Evolutionary conservation across 805 yeast genomes (phyloP), one percentile per base, ranked within the genome.

Genomic region (Sugiyamaella mastotermitis): DNA sequence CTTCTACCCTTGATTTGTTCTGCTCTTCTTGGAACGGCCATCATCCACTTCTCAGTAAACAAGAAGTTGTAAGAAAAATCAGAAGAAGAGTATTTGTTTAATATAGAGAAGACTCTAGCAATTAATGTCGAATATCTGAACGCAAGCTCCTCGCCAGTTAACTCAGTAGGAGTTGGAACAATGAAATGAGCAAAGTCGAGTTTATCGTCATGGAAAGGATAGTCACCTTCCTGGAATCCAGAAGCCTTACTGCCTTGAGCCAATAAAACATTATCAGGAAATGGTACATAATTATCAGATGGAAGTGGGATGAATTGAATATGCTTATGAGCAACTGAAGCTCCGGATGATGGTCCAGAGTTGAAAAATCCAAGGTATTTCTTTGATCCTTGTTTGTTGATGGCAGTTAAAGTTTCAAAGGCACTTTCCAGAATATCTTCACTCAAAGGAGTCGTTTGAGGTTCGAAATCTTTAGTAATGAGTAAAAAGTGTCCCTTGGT

Each of bases 291-390:
- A 16, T 21, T 35, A 16, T 11, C 43, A 5, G 62, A 56, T 1
- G 95, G 94, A 31, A 83, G 64, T 31, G 76, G 68, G 71, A 90
- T 66, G 60, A 88, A 78, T 61, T 92, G 98, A 46, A 92, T 61
- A 61, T 90, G 98, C 56, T 84, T 86, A 64, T 90, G 98, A 33
- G 83, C 80, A 53, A 87, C 92, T 0, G 96, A 86, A n/a, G 95
- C 95, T 1, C 97, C 98, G 45, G 94, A 77, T 49, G 76, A 71
- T 14, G 78, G 76, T 5, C 98, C 98, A 54, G 85, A 78, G 60
- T 90, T 90, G 70, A 76, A 90, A 60, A 90, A 90, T 0, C 87
- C 87, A 56, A 88, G 68, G 69, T 83, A 80, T 40, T 73, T 68
- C 25, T 62, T 61, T 20, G 61, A 64, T 58, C 64, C 16, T 56